These are phyloP conservation scores for Backusella parvicylindrica DNA, from an alignment of 192 early-diverging fungal genomes.

Conservation along the genomic window DNA sequence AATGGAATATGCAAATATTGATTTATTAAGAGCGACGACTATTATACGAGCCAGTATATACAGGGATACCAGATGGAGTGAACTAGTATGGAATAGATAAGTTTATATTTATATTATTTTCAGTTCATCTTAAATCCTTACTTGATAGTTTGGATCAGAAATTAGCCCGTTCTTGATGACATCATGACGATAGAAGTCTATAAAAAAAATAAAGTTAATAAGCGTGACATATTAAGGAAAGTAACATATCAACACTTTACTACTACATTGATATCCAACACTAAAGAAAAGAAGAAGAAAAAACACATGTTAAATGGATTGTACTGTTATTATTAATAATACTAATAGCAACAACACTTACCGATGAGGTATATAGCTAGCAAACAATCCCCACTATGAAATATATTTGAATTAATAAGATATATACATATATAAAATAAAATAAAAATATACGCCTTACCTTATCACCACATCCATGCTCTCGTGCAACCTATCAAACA, in stretches of 20 bases:
- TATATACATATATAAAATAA: no score
- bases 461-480: constrained; percentile 62
- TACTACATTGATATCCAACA: constrained; percentile 63
- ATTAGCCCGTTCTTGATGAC: constrained; percentile 49
- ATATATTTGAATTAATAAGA: not conserved
- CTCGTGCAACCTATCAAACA: constrained; percentile 32
- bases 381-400: constrained; percentile 53
- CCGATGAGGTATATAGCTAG: constrained; percentile 58
- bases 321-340: not conserved
- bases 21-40: constrained; percentile 5
- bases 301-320: not conserved
- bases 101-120: not conserved
- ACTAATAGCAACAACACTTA: not conserved
- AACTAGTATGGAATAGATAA: constrained; percentile 3
- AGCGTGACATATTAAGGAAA: not conserved
- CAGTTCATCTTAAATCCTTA: not conserved
- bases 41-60: constrained; percentile 30
- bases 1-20: not conserved
- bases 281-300: no score
- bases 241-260: constrained; percentile 7
- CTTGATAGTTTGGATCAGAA: constrained; percentile 54
- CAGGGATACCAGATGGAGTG: constrained; percentile 28
- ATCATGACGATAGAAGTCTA: constrained; percentile 52
- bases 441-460: not conserved
- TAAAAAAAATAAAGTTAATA: not conserved